These are phyloP conservation scores for Beauveria sp. DNA, from an alignment of 2,329 filamentous ascomycete species.

Conservation along the genomic window DNA sequence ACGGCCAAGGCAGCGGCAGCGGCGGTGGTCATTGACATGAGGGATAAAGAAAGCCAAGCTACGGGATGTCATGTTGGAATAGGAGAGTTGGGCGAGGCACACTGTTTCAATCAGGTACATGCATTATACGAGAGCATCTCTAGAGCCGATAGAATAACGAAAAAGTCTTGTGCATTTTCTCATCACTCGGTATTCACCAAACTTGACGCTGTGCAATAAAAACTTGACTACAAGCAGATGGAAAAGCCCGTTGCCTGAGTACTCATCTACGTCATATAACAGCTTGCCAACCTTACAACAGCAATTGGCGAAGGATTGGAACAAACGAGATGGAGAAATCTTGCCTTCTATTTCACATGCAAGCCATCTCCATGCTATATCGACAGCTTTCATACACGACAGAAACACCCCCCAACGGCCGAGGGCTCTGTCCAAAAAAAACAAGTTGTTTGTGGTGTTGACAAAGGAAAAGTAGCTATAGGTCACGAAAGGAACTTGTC, in stretches of 20 bases:
- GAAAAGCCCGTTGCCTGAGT: neutral
- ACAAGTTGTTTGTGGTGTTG: constrained; percentile 6
- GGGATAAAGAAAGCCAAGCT: no score
- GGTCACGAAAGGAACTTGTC: neutral
- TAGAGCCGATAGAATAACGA: neutral
- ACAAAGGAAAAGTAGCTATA: constrained; percentile 5
- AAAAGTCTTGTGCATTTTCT: neutral
- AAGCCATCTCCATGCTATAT: constrained; percentile 11
- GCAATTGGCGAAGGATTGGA: neutral
- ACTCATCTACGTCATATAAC: no score
- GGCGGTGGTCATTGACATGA: neutral
- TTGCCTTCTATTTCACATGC: constrained; percentile 18
- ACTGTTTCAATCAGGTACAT: neutral
- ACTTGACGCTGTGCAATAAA: neutral
- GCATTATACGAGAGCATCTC: neutral
- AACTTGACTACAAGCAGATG: neutral
- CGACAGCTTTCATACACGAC: constrained; percentile 12
- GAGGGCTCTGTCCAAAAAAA: constrained; percentile 19
- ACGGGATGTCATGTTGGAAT: neutral
- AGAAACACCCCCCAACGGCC: neutral
- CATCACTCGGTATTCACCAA: neutral
- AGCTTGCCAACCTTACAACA: neutral
- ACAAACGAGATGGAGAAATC: constrained; percentile 10
- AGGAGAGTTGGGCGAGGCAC: no score
- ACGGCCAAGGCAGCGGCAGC: neutral